Evolutionary conservation across 108 stramenopile species (phyloP), one percentile per base, ranked within the genome.

Genomic region (Seminavis robusta): DNA sequence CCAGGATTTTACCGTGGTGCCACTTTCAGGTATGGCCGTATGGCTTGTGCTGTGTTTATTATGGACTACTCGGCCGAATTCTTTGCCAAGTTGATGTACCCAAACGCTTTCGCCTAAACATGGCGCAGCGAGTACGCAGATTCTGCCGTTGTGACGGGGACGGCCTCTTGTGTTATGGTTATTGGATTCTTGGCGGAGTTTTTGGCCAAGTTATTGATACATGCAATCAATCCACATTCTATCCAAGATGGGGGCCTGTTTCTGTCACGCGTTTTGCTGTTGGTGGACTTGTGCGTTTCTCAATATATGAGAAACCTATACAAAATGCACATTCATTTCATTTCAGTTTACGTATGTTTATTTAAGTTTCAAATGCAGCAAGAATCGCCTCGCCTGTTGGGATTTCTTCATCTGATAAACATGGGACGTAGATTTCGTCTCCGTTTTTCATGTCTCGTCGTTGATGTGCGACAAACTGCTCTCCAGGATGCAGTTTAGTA

Each of bases 11-110:
- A 91, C 53, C 80, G 90, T 52, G 94, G 94, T 37, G 90, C 94
- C 5, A 92, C 94, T 37, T 94, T 92, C 54, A 76, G 94, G 59
- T 94, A 94, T 63, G 94, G 88, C n/a, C 73, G 94, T 28, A 90
- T 90, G 89, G 81, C 69, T 1, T 90, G 92, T 60, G 92, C 92
- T 43, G 92, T 94, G 33, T 94, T 94, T 58, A 90, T 94, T 69
- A 90, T 94, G 88, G 92, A 94, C 61, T 55, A 67, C 10, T 53
- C 89, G 73, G 76, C 80, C 62, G 88, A 79, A 34, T 51, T 71
- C 42, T 58, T 87, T 25, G 68, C 68, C 20, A 70, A 60, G 10
- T 26, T 78, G 57, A 62, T 80, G 65, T 85, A 79, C 44, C 84
- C 84, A 23, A 17, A 17, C 10, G 81, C 81, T 32, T 82, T 82